phyloP scores from a whole-genome alignment of 208 protist genomes.

The Leishmania lainsoni region DNA sequence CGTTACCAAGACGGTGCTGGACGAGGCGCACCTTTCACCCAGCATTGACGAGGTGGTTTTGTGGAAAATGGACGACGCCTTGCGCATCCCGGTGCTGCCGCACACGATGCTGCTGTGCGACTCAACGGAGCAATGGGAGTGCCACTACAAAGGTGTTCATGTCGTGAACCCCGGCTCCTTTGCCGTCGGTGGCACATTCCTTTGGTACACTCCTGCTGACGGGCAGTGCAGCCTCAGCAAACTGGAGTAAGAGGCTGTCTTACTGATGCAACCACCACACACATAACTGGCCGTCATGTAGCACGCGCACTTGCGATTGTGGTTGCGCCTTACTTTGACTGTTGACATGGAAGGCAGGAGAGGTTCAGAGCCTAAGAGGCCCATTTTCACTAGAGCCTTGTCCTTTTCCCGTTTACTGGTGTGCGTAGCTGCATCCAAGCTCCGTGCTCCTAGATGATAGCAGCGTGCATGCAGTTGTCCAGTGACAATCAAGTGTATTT shows the following conservation, averaged over 20 bases:
- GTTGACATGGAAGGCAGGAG: no score
- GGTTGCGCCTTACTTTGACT: not conserved
- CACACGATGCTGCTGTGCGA: slow-evolving; percentile 90
- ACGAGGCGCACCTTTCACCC: slow-evolving; percentile 81
- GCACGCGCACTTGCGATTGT: not conserved
- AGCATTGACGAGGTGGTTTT: slow-evolving; percentile 59
- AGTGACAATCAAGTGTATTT: not conserved
- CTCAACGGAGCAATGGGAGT: slow-evolving; percentile 89
- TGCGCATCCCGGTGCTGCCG: slow-evolving; percentile 71
- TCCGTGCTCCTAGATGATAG: not conserved
- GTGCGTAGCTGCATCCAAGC: not conserved
- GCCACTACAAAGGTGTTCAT: slow-evolving; percentile 80
- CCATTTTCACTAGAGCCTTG: not conserved
- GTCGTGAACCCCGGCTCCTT: slow-evolving; percentile 90
- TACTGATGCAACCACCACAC: not conserved
- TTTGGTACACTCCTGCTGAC: slow-evolving; percentile 90
- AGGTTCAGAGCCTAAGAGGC: not conserved
- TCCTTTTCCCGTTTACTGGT: not conserved
- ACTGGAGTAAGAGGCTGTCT: slow-evolving; percentile 36
- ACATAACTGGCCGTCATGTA: not conserved
- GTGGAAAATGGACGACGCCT: slow-evolving; percentile 79
- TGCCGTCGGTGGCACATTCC: slow-evolving; percentile 69
- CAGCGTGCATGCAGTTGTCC: not conserved
- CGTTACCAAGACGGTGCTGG: slow-evolving; percentile 79
- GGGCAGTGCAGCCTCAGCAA: slow-evolving; percentile 83